phyloP scores from a whole-genome alignment of 305 asterid genomes.

The Plantago coronopus region DNA sequence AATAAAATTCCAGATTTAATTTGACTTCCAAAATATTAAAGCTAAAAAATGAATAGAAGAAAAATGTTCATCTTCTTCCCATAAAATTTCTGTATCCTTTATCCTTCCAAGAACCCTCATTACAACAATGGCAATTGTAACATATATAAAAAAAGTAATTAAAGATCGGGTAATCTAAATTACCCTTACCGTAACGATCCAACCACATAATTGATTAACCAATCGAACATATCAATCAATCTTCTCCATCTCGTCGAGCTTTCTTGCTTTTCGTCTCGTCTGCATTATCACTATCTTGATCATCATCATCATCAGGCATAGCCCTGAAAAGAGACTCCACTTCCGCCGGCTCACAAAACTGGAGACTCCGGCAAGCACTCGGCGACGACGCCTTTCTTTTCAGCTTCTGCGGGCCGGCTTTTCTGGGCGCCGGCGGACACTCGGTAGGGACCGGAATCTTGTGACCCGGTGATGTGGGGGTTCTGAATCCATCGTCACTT shows the following conservation, averaged over 20 bases:
- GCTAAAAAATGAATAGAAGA: background rate
- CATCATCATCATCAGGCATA: background rate
- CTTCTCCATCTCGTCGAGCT: constrained; percentile 34
- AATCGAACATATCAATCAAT: constrained; percentile 12
- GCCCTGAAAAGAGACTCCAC: constrained; percentile 38
- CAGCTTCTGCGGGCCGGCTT: constrained; percentile 21
- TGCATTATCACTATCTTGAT: constrained; percentile 13
- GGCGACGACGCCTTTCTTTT: constrained; percentile 38
- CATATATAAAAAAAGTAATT: background rate
- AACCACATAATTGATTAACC: background rate
- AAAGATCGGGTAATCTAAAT: constrained; percentile 17
- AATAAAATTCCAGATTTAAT: too few relatives aligned
- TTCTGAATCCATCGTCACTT: constrained; percentile 41
- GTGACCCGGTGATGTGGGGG: constrained; percentile 47
- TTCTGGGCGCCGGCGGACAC: constrained; percentile 56
- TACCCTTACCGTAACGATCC: constrained; percentile 13
- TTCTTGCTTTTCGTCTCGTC: constrained; percentile 32
- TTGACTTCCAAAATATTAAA: background rate
- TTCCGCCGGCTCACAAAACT: constrained; percentile 28
- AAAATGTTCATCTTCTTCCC: background rate
- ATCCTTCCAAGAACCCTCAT: background rate
- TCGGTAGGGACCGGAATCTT: constrained; percentile 36
- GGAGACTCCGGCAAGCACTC: constrained; percentile 23
- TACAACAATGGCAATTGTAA: background rate
- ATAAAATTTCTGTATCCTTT: background rate